Base-by-base conservation (phyloP, 129 eudicot genomes). In the Deinandra increscens region DNA sequence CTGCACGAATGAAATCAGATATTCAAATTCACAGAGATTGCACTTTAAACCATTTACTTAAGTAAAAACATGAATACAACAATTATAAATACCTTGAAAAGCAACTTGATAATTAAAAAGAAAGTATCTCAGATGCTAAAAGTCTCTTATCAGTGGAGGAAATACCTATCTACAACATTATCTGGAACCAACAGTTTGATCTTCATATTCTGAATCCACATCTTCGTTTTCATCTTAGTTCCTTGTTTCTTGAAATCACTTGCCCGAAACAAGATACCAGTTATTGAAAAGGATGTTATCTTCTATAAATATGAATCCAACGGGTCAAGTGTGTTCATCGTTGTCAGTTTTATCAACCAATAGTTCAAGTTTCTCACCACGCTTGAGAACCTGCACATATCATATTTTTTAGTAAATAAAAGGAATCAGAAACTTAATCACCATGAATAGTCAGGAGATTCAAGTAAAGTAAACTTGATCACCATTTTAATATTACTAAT, bases 341-440 rank as follows among this genome's bases (percentile, higher is more conserved):
- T 87, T 79, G 64, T 87, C 89, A 39, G 89, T 81, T 77, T 87
- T 87, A 72, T 87, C 94, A 3, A 87, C 94, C 49, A 87, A 76
- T 22, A 86, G 66, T 67, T 86, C 88, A 70, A 86, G 83, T 78
- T 86, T 86, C 83, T 86, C 93, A 55, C 94, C 94, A 53, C 89
- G 89, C 58, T 87, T 89, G 67, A 87, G 89, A 77, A 87, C 88
- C 92, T 86, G 54, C 55, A 23, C 18, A 13, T 3, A 4, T 1
- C 50, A 43, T 46, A 64, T 7, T 26, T 20, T 22, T 9, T 64
- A 1, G 22, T 34, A 37, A 8, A 31, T 1, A 60, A 18, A 7
- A 36, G 5, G 19, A 4, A 45, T 14, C 23, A 60, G 11, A 60
- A 33, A 34, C 12, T 36, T 14, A 14, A 9, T 43, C 9, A 19